These are phyloP conservation scores for Yamadazyma phyllophila DNA, from an alignment of 805 yeast species.

Conservation along the genomic window DNA sequence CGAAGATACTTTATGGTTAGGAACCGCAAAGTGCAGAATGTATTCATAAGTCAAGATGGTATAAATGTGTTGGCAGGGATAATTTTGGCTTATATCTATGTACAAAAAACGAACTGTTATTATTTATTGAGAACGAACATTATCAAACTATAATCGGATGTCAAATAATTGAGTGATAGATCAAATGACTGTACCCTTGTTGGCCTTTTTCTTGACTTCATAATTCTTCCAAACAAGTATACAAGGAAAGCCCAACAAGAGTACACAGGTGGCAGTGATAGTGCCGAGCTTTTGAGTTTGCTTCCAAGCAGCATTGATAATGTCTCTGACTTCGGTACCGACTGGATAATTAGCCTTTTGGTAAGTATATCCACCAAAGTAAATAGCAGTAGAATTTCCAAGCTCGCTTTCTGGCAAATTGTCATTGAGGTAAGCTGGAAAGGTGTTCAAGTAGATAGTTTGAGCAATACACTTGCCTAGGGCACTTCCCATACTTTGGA, in stretches of 20 bases:
- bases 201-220: conserved; percentile 18
- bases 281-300: conserved; percentile 19
- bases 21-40: too few relatives aligned
- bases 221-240: conserved; percentile 26
- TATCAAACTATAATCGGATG: too few relatives aligned
- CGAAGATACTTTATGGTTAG: too few relatives aligned
- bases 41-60: too few relatives aligned
- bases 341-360: conserved; percentile 20
- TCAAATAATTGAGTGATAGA: not conserved
- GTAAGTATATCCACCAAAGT: conserved; percentile 18
- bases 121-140: too few relatives aligned
- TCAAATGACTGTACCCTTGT: conserved; percentile 9
- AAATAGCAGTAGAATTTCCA: conserved; percentile 14
- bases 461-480: conserved; percentile 12
- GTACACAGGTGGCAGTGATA: conserved; percentile 21
- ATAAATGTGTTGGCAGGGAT: too few relatives aligned
- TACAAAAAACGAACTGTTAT: too few relatives aligned
- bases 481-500: conserved; percentile 13
- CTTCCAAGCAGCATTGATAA: conserved; percentile 25
- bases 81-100: too few relatives aligned
- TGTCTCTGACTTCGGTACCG: conserved; percentile 22
- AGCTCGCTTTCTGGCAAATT: conserved; percentile 22
- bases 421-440: conserved; percentile 21
- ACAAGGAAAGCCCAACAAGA: conserved; percentile 20
- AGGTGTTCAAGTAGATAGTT: conserved; percentile 15